These are phyloP conservation scores for Agaricus subrufescens DNA, from an alignment of 768 basidiomycete species.

Conservation along the genomic window DNA sequence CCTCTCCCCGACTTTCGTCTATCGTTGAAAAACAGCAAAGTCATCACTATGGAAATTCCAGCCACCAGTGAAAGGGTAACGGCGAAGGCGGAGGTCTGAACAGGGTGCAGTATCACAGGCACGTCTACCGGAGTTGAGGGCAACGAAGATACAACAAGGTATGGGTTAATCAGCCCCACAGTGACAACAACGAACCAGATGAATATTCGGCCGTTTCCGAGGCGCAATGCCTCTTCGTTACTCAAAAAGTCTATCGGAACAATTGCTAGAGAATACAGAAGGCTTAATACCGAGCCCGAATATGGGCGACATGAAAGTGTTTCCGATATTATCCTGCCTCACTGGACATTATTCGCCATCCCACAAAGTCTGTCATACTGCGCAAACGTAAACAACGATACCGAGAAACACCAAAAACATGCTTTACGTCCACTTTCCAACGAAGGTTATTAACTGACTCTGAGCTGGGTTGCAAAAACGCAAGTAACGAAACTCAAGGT, in stretches of 20 bases:
- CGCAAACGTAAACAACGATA: conserved; percentile 5
- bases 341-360: conserved; percentile 11
- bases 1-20: conserved; percentile 17
- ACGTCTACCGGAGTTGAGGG: conserved; percentile 10
- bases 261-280: not conserved
- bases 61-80: conserved; percentile 29
- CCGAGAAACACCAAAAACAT: conserved; percentile 11
- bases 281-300: conserved; percentile 24
- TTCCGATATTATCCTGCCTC: conserved; percentile 23
- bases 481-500: too few species aligned
- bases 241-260: too few species aligned
- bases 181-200: not conserved
- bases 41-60: conserved; percentile 24
- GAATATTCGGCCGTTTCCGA: not conserved
- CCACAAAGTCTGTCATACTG: conserved; percentile 17
- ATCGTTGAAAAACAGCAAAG: conserved; percentile 22
- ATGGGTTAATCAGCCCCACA: not conserved
- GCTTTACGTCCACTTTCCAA: conserved; percentile 15
- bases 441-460: too few species aligned
- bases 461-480: too few species aligned
- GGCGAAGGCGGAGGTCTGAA: conserved; percentile 25
- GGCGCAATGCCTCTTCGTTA: not conserved
- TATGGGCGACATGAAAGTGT: conserved; percentile 17
- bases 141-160: not conserved
- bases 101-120: conserved; percentile 19